Evolutionary conservation across 2,329 filamentous ascomycete genomes (phyloP).

Genomic region (Pseudogymnoascus sp.): DNA sequence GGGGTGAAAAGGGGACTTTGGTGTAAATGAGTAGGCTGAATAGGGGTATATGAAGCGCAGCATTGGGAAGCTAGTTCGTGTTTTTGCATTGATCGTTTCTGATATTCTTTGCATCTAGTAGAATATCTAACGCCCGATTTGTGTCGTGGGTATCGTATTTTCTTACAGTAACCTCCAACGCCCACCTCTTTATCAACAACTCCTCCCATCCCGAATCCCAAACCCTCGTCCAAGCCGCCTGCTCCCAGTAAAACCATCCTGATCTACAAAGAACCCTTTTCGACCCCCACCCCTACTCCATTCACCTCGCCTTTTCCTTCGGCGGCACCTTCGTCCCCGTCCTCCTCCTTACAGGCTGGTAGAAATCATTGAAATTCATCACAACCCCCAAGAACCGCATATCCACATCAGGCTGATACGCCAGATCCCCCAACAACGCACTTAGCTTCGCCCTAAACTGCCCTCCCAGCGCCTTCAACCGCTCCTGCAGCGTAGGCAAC

Average conservation of each 20-base stretch:
- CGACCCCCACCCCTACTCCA: neutral
- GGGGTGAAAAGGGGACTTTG: neutral
- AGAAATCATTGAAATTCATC: conserved; percentile 99
- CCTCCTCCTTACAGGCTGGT: conserved; percentile 65
- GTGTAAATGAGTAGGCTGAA: neutral
- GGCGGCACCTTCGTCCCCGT: neutral
- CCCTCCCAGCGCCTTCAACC: conserved; percentile 63
- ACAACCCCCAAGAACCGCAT: conserved; percentile 93
- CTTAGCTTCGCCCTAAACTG: conserved; percentile 76
- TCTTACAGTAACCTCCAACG: neutral
- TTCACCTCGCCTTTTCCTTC: conserved; percentile 2
- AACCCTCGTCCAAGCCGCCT: neutral
- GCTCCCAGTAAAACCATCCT: neutral
- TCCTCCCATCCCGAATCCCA: neutral
- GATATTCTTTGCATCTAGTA: conserved; percentile 1
- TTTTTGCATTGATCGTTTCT: neutral
- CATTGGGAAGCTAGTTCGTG: neutral
- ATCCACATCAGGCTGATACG: conserved; percentile 89
- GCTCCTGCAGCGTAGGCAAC: conserved; percentile 67
- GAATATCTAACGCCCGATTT: conserved; percentile 2
- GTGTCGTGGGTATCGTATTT: conserved; percentile 1
- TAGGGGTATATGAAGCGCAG: neutral
- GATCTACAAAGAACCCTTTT: neutral
- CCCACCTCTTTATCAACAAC: conserved; percentile 4
- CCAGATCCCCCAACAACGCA: conserved; percentile 78